Evolutionary conservation across 2,329 filamentous ascomycete genomes (phyloP), one percentile per base, ranked within the genome.

Genomic region (Aspergillus versicolor): DNA sequence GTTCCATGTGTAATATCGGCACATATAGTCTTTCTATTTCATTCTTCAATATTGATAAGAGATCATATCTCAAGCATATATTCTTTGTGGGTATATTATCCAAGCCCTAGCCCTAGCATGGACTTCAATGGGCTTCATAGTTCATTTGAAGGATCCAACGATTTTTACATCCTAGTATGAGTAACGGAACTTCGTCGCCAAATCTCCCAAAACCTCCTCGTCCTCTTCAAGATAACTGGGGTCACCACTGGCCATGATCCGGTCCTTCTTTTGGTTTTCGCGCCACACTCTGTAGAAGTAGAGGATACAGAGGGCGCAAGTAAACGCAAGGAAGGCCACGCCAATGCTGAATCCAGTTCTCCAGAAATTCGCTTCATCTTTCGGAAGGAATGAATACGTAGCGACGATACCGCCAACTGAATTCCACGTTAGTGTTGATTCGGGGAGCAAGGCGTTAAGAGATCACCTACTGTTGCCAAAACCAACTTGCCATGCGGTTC

Each of bases 311-410:
- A 69, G 80, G 3, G 87, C 63, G 15, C 84, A 85, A 52, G 86
- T 88, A 30, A 96, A 70, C 50, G 84, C 82, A 8, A 88, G 82
- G 67, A 96, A 96, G 0, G 81, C 85, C 5, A 96, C 80, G 67
- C 86, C 88, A 61, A 96, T 91, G 53, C 82, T 82, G 74, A 94
- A 95, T 0, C 92, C 92, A 1, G 82, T 85, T 6, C 78, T 82
- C 73, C 88, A 96, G 21, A 27, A 24, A 19, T 73, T 67, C 0
- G 90, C 90, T 4, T 83, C 83, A 69, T 96, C 91, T 52, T 78
- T 82, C 22, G 75, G 69, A 17, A 89, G 68, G 71, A 91, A 91
- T 1, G 84, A 78, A 73, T 86, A 92, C 0, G 89, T 90, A 12
- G 89, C 82, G 59, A 92, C 87, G 67, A 92, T 91, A 24, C 89